These are phyloP conservation scores for Candida smagusa DNA, from an alignment of 1,139 yeast species.

Conservation along the genomic window DNA sequence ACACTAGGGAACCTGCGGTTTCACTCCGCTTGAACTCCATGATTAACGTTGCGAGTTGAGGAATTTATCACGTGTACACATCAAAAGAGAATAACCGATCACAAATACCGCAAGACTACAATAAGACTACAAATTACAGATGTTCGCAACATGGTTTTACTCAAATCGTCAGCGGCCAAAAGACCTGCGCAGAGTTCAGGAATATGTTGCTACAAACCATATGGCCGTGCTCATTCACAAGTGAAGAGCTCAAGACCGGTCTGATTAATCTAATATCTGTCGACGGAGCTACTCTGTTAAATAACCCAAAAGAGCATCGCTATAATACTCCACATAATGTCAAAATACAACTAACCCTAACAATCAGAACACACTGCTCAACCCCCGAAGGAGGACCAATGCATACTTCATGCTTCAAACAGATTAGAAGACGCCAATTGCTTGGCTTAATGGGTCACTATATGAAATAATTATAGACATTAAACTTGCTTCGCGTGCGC, in stretches of 20 bases:
- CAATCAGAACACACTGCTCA: slow-evolving; percentile 41
- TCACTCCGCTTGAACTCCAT: slow-evolving; percentile 7
- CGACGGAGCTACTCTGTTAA: slow-evolving; percentile 86
- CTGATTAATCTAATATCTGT: slow-evolving; percentile 69
- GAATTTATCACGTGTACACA: background rate
- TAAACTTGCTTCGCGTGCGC: slow-evolving; percentile 66
- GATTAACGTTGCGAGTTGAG: background rate
- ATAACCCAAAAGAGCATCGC: slow-evolving; percentile 31
- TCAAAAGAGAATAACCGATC: background rate
- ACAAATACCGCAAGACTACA: background rate
- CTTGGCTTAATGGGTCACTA: slow-evolving; percentile 17
- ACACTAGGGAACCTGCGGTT: slow-evolving; percentile 3
- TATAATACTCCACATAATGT: slow-evolving; percentile 10
- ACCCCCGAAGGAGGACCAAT: slow-evolving; percentile 52
- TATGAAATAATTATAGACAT: slow-evolving; percentile 14
- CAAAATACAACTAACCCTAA: slow-evolving; percentile 24
- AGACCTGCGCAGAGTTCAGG: slow-evolving; percentile 89
- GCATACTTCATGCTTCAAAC: slow-evolving; percentile 27
- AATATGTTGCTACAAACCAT: slow-evolving; percentile 71
- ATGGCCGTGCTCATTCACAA: slow-evolving; percentile 50
- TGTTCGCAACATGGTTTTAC: slow-evolving; percentile 91
- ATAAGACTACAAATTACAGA: slow-evolving; percentile 11
- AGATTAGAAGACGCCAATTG: slow-evolving; percentile 19
- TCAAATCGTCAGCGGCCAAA: slow-evolving; percentile 79
- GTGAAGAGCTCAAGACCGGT: slow-evolving; percentile 64